A percentile compares a stretch with the other conserved stretches of the same genome.
Conservation (phyloP, 1,284 basidiomycete species). For the Singerocomus inundabilis region DNA sequence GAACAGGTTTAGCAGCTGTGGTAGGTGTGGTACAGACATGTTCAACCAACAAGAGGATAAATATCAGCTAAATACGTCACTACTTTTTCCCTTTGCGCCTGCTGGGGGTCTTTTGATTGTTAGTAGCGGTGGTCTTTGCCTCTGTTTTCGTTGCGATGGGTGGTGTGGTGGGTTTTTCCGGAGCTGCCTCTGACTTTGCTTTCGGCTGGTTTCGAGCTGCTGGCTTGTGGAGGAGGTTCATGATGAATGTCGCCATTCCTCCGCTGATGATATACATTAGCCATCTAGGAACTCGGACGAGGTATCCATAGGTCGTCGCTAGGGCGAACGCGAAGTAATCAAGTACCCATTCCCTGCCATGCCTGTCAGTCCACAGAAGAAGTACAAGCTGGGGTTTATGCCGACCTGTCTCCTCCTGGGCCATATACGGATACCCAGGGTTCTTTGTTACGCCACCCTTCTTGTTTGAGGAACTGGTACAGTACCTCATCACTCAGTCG, state of each 20-base stretch:
- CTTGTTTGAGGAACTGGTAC: constrained; percentile 59
- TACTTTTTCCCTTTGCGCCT: constrained; percentile 31
- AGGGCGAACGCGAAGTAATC: constrained; percentile 55
- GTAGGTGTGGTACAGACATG: background rate
- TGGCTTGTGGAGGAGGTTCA: constrained; percentile 45
- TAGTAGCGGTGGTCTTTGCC: constrained; percentile 17
- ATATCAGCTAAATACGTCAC: background rate
- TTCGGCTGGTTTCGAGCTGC: background rate
- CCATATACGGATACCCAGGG: constrained; percentile 64
- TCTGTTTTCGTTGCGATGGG: constrained; percentile 13
- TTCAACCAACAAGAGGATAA: background rate
- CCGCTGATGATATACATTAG: constrained; percentile 49
- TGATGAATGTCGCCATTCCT: constrained; percentile 44
- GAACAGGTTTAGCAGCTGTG: background rate
- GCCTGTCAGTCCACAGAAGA: constrained; percentile 1
- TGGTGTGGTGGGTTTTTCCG: constrained; percentile 6
- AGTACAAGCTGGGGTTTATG: constrained; percentile 2
- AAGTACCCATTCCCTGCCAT: constrained; percentile 62
- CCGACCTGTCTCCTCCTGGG: constrained; percentile 72
- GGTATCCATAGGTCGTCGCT: constrained; percentile 49
- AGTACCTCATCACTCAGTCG: constrained; percentile 56
- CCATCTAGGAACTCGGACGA: constrained; percentile 49
- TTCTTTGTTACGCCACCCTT: constrained; percentile 54
- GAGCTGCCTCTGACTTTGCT: constrained; percentile 1
- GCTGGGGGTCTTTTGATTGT: constrained; percentile 20